Evolutionary conservation across 1,284 basidiomycete genomes (phyloP).

Genomic region (Malassezia japonica): DNA sequence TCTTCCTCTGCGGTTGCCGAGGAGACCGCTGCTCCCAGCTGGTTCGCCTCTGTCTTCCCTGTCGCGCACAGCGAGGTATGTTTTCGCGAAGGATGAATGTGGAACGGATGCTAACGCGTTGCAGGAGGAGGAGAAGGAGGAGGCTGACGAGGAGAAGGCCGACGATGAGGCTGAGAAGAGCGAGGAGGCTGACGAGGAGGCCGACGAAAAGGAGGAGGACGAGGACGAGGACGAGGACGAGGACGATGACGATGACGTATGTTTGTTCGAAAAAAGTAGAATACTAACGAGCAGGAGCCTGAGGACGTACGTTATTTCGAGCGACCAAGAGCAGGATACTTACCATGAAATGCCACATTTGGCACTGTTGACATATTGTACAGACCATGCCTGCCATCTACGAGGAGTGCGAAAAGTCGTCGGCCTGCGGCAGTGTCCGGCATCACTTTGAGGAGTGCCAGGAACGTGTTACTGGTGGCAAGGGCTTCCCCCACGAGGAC

Average conservation of each 20-base stretch:
- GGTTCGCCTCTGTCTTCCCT: slow-evolving; percentile 32
- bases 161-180: slow-evolving; percentile 9
- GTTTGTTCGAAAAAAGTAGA: neutral
- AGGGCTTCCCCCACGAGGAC: slow-evolving; percentile 44
- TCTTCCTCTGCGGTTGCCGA: slow-evolving; percentile 1
- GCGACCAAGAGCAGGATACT: too few species aligned
- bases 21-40: slow-evolving; percentile 15
- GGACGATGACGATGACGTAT: slow-evolving; percentile 22
- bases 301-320: slow-evolving; percentile 46
- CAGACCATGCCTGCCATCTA: slow-evolving; percentile 33
- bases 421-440: slow-evolving; percentile 37
- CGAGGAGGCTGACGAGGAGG: slow-evolving; percentile 4
- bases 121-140: slow-evolving; percentile 12
- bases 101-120: neutral
- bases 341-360: too few species aligned
- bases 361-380: too few species aligned
- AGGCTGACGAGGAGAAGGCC: slow-evolving; percentile 2
- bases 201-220: slow-evolving; percentile 18
- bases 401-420: slow-evolving; percentile 44
- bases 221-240: slow-evolving; percentile 32
- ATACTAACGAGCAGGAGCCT: slow-evolving; percentile 26
- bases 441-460: slow-evolving; percentile 48
- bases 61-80: slow-evolving; percentile 30
- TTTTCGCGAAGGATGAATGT: neutral
- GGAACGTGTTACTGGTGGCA: slow-evolving; percentile 41